phyloP scores from a whole-genome alignment of 2,329 filamentous ascomycete species.

The Scedosporium minutisporum region DNA sequence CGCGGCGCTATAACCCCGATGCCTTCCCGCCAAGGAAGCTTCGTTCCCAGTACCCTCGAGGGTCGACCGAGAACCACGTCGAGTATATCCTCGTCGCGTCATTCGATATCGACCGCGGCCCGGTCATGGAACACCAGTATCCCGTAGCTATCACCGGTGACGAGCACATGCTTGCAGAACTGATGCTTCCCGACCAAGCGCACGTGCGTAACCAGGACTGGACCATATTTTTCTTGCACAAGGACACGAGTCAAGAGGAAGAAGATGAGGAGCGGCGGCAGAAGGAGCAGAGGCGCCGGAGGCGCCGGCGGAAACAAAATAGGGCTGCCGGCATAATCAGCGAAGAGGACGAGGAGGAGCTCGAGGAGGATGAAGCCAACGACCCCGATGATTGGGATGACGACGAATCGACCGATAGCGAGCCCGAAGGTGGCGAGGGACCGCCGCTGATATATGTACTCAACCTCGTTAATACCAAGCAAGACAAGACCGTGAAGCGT shows the following conservation, averaged over 20 bases:
- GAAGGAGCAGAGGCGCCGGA: slow-evolving; percentile 42
- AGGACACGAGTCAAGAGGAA: slow-evolving; percentile 76
- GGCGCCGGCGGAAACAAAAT: slow-evolving; percentile 43
- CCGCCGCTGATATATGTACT: slow-evolving; percentile 93
- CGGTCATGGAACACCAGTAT: slow-evolving; percentile 97
- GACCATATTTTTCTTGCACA: slow-evolving; percentile 98
- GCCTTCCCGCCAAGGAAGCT: slow-evolving; percentile 45
- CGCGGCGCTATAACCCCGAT: slow-evolving; percentile 40
- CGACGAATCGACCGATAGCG: slow-evolving; percentile 46
- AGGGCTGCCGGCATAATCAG: slow-evolving; percentile 37
- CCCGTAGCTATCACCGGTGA: slow-evolving; percentile 91
- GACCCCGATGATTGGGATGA: slow-evolving; percentile 41
- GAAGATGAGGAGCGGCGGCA: slow-evolving; percentile 61
- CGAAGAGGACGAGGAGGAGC: slow-evolving; percentile 32
- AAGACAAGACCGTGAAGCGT: slow-evolving; percentile 85
- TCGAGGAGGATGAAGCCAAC: slow-evolving; percentile 32
- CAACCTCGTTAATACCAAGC: slow-evolving; percentile 96
- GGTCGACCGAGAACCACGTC: slow-evolving; percentile 80
- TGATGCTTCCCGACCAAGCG: slow-evolving; percentile 96
- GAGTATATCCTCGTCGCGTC: slow-evolving; percentile 97
- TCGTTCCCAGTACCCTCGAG: slow-evolving; percentile 67
- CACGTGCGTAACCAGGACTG: slow-evolving; percentile 93
- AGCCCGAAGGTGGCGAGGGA: slow-evolving; percentile 65
- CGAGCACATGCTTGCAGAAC: slow-evolving; percentile 94
- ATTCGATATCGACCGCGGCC: slow-evolving; percentile 92